Conservation (phyloP, 2,329 filamentous ascomycete species). For the Verruconis gallopava region DNA sequence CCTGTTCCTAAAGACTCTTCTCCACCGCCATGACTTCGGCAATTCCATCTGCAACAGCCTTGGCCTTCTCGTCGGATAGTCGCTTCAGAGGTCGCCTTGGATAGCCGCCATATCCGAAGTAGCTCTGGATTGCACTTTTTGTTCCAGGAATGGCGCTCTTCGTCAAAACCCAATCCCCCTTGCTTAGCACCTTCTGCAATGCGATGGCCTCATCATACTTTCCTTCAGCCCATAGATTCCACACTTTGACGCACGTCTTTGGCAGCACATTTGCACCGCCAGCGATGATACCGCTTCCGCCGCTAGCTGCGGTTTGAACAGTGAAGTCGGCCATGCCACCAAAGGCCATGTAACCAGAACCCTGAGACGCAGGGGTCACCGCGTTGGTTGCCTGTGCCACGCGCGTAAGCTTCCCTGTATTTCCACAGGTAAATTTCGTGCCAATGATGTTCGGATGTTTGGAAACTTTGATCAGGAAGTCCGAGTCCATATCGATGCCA, state of each 20-base stretch:
- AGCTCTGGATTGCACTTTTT: slow-evolving; percentile 67
- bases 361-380: slow-evolving; percentile 44
- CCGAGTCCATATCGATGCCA: slow-evolving; percentile 81
- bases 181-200: slow-evolving; percentile 64
- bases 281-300: slow-evolving; percentile 73
- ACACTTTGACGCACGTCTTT: slow-evolving; percentile 65
- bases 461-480: slow-evolving; percentile 67
- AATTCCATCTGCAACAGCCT: slow-evolving; percentile 27
- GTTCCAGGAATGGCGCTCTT: slow-evolving; percentile 77
- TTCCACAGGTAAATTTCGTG: slow-evolving; percentile 86
- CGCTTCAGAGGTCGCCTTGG: slow-evolving; percentile 61
- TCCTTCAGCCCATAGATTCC: slow-evolving; percentile 61
- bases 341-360: slow-evolving; percentile 62
- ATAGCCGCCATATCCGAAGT: slow-evolving; percentile 69
- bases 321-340: slow-evolving; percentile 84
- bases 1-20: slow-evolving; percentile 24
- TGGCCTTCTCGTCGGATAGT: slow-evolving; percentile 43
- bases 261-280: slow-evolving; percentile 78
- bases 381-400: slow-evolving; percentile 62
- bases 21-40: slow-evolving; percentile 55
- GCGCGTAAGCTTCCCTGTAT: slow-evolving; percentile 77
- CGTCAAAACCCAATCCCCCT: slow-evolving; percentile 71
- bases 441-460: slow-evolving; percentile 74
- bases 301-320: slow-evolving; percentile 64
- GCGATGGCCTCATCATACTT: slow-evolving; percentile 62